Percentiles rank a stretch among this genome's conserved stretches.
phyloP scores from a whole-genome alignment of 129 eudicot species.

The Artemisia tridentata region DNA sequence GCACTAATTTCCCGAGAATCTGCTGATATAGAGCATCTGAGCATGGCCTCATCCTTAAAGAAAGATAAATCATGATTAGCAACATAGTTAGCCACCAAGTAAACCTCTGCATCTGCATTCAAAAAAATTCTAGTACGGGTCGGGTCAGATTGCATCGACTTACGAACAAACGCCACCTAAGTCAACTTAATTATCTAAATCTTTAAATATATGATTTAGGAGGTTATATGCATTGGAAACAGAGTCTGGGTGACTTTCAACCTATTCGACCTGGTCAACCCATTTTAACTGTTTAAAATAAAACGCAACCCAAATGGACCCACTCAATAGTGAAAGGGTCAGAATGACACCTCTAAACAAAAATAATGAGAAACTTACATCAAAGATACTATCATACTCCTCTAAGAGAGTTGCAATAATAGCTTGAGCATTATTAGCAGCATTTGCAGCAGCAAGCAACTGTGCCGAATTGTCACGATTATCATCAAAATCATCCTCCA shows the following conservation, averaged over 20 bases:
- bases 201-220: background rate
- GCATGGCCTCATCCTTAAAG: slow-evolving; percentile 72
- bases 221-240: background rate
- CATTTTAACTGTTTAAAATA: background rate
- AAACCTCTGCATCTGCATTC: background rate
- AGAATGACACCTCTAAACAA: background rate
- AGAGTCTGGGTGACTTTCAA: slow-evolving; percentile 9
- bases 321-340: background rate
- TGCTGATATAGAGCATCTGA: slow-evolving; percentile 86
- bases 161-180: background rate
- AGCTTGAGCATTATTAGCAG: slow-evolving; percentile 95
- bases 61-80: slow-evolving; percentile 8
- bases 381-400: slow-evolving; percentile 81
- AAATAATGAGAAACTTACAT: slow-evolving; percentile 48
- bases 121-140: too few species aligned
- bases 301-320: background rate
- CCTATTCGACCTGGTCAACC: background rate
- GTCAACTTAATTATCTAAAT: background rate
- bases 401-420: slow-evolving; percentile 79
- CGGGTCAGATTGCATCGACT: background rate
- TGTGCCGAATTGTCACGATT: slow-evolving; percentile 88
- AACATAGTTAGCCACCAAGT: background rate
- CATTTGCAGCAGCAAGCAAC: slow-evolving; percentile 99
- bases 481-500: slow-evolving; percentile 76
- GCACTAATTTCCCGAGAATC: slow-evolving; percentile 79